Evolutionary conservation across 352 stramenopile species (phyloP).

Genomic region (Phytophthora pistaciae): DNA sequence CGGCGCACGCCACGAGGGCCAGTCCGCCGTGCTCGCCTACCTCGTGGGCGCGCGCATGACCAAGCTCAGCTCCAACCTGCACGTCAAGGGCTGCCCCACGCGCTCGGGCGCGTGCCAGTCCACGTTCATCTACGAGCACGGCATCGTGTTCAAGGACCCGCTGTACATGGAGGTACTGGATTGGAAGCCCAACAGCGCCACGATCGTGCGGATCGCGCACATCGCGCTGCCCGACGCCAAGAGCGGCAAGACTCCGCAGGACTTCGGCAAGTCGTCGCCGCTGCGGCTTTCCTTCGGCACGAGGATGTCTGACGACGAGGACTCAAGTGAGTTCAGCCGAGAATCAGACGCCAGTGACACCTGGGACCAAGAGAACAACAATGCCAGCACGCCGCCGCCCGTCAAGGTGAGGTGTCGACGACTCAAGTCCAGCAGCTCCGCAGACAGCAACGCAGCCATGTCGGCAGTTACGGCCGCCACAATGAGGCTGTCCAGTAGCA

Average conservation of each 20-base stretch:
- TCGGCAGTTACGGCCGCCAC: constrained; percentile 32
- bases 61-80: constrained; percentile 73
- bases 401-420: constrained; percentile 32
- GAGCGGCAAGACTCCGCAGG: constrained; percentile 40
- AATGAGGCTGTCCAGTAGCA: constrained; percentile 37
- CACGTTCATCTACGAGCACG: constrained; percentile 82
- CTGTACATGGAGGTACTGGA: constrained; percentile 78
- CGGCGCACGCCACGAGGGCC: constrained; percentile 48
- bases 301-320: constrained; percentile 39
- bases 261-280: constrained; percentile 40
- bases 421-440: constrained; percentile 37
- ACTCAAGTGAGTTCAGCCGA: constrained; percentile 34
- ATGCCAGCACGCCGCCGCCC: constrained; percentile 8
- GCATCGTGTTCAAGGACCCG: constrained; percentile 71
- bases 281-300: constrained; percentile 40
- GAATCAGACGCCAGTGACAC: constrained; percentile 37
- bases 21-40: constrained; percentile 74
- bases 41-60: constrained; percentile 76
- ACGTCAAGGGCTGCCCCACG: constrained; percentile 68
- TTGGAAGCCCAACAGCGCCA: constrained; percentile 50
- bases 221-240: constrained; percentile 52
- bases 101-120: constrained; percentile 61
- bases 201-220: constrained; percentile 54
- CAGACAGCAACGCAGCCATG: constrained; percentile 28
- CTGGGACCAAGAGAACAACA: constrained; percentile 29